Conservation (phyloP, 208 protist genomes). For the Leishmania braziliensis region DNA sequence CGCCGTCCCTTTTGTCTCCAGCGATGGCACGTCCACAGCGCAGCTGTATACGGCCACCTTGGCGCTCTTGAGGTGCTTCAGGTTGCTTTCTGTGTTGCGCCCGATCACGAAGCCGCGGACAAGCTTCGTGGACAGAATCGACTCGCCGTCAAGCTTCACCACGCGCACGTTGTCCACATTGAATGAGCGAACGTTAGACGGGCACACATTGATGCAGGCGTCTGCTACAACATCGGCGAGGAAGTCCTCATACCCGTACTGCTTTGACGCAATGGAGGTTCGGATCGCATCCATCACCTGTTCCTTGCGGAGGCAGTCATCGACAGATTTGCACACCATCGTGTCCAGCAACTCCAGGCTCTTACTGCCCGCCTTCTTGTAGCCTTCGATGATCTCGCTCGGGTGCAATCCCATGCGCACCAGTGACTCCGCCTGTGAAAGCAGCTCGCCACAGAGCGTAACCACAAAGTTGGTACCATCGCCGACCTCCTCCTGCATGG, state of each 20-base stretch:
- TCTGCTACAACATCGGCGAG: constrained; percentile 95
- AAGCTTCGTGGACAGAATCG: constrained; percentile 92
- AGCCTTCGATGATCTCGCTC: constrained; percentile 98
- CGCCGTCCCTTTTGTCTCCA: constrained; percentile 99
- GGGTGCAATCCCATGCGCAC: constrained; percentile 98
- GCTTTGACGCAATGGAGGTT: constrained; percentile 94
- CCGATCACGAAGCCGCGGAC: constrained; percentile 98
- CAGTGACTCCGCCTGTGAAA: constrained; percentile 97
- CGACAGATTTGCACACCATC: constrained; percentile 64
- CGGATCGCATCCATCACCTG: constrained; percentile 75
- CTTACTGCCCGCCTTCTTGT: constrained; percentile 94
- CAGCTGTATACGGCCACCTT: constrained; percentile 99
- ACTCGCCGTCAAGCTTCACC: constrained; percentile 97
- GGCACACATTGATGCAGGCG: constrained; percentile 97
- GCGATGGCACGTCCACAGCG: constrained; percentile 96
- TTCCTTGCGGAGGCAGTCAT: constrained; percentile 88
- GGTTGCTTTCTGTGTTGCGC: constrained; percentile 90
- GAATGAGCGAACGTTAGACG: constrained; percentile 96
- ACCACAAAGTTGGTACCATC: constrained; percentile 99
- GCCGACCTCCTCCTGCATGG: constrained; percentile 98
- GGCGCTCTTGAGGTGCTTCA: constrained; percentile 94
- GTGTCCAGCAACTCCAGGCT: constrained; percentile 91
- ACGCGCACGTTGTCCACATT: constrained; percentile 99
- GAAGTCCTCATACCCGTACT: constrained; percentile 97
- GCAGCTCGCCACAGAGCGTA: constrained; percentile 98